Evolutionary conservation across 345 rosid species (phyloP).

Genomic region (Eucalyptus sp.): DNA sequence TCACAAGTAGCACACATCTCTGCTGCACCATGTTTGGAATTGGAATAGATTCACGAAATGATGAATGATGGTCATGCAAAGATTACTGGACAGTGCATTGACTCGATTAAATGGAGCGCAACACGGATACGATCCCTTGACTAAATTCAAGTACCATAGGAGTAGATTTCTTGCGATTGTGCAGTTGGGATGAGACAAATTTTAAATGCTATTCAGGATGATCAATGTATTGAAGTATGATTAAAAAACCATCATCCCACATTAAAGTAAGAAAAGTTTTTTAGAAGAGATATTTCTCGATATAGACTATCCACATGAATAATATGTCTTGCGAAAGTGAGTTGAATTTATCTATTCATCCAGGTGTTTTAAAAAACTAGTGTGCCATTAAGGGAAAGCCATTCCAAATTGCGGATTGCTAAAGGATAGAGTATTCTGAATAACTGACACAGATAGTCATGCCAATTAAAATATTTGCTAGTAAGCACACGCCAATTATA

Average conservation of each 20-base stretch:
- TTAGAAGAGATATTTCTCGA: neutral
- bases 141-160: neutral
- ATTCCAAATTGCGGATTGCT: neutral
- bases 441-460: neutral
- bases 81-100: neutral
- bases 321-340: neutral
- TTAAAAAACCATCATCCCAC: neutral
- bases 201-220: neutral
- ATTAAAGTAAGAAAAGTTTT: neutral
- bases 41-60: neutral
- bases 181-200: neutral
- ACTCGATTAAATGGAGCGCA: neutral
- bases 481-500: neutral
- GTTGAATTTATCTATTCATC: neutral
- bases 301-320: neutral
- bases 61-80: neutral
- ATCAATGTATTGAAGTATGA: neutral
- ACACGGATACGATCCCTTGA: neutral
- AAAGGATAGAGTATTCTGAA: neutral
- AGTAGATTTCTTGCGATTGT: neutral
- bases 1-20: neutral
- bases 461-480: neutral
- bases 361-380: neutral
- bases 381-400: neutral
- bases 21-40: neutral